phyloP scores from a whole-genome alignment of 139 green algal species.

The Tetradesmus lagerheimii region DNA sequence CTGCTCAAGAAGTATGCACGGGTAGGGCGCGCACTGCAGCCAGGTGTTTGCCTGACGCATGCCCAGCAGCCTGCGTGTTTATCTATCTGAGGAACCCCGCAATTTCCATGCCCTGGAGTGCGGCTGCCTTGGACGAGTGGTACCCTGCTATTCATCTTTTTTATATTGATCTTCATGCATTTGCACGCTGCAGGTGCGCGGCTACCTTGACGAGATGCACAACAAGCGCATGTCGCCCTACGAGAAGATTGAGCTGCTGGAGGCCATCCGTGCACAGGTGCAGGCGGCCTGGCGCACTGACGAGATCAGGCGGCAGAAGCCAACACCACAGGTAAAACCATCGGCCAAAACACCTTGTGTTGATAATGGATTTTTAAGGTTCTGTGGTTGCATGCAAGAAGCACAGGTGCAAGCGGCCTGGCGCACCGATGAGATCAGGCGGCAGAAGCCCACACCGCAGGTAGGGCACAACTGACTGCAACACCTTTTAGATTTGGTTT shows the following conservation, averaged over 20 bases:
- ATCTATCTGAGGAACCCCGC: too few species aligned
- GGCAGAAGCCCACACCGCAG: neutral
- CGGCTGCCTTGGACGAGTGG: neutral
- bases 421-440: too few species aligned
- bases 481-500: too few species aligned
- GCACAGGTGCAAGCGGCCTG: too few species aligned
- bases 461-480: neutral
- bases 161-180: too few species aligned
- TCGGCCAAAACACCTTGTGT: too few species aligned
- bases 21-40: slow-evolving; percentile 15
- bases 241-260: slow-evolving; percentile 84
- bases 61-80: too few species aligned
- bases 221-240: slow-evolving; percentile 85
- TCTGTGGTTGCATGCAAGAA: too few species aligned
- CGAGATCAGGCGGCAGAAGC: slow-evolving; percentile 93
- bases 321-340: slow-evolving; percentile 83
- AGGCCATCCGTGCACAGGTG: slow-evolving; percentile 77
- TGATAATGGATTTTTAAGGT: too few species aligned
- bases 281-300: slow-evolving; percentile 95
- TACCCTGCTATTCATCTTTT: neutral
- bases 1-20: slow-evolving; percentile 90
- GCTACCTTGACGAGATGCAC: slow-evolving; percentile 84
- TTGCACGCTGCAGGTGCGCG: neutral
- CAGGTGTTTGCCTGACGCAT: neutral
- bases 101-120: too few species aligned